Evolutionary conservation across 1,139 yeast species (phyloP).

Genomic region (Magnusiomyces tetraspermus): DNA sequence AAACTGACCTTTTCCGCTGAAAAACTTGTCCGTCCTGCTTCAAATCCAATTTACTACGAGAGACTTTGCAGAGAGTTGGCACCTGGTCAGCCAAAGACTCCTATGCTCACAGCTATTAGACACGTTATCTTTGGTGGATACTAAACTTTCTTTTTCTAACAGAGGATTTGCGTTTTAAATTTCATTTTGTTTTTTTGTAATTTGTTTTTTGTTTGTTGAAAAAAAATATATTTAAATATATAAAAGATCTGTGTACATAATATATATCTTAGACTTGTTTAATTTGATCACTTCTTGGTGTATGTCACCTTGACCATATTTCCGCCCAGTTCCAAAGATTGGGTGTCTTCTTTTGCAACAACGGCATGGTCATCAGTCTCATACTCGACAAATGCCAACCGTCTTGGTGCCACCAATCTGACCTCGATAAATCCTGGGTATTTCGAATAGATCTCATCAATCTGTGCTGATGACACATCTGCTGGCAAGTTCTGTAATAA

Average conservation of each 20-base stretch:
- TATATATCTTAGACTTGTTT: too few relatives aligned
- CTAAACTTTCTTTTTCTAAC: too few relatives aligned
- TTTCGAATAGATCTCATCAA: slow-evolving; percentile 40
- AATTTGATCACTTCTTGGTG: slow-evolving; percentile 46
- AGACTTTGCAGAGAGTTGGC: slow-evolving; percentile 60
- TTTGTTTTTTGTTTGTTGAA: neutral
- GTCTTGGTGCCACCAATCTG: slow-evolving; percentile 56
- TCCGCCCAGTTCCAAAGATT: slow-evolving; percentile 32
- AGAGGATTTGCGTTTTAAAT: neutral
- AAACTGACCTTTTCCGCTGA: slow-evolving; percentile 30
- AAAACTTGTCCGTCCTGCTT: slow-evolving; percentile 64
- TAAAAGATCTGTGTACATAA: too few relatives aligned
- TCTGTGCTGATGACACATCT: slow-evolving; percentile 36
- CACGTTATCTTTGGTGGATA: slow-evolving; percentile 32
- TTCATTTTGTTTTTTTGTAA: neutral
- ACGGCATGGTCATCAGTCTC: slow-evolving; percentile 45
- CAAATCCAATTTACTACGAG: slow-evolving; percentile 70
- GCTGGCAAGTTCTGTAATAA: slow-evolving; percentile 58
- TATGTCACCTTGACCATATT: slow-evolving; percentile 36
- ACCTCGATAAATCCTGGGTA: slow-evolving; percentile 55
- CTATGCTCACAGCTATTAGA: slow-evolving; percentile 32
- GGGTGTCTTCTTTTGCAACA: slow-evolving; percentile 36
- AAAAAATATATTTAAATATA: too few relatives aligned
- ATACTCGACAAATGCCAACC: slow-evolving; percentile 76
- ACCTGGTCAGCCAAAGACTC: slow-evolving; percentile 64